Base-by-base conservation (phyloP, 2,329 filamentous ascomycete genomes). In the Sclerotiophoma versabilis region DNA sequence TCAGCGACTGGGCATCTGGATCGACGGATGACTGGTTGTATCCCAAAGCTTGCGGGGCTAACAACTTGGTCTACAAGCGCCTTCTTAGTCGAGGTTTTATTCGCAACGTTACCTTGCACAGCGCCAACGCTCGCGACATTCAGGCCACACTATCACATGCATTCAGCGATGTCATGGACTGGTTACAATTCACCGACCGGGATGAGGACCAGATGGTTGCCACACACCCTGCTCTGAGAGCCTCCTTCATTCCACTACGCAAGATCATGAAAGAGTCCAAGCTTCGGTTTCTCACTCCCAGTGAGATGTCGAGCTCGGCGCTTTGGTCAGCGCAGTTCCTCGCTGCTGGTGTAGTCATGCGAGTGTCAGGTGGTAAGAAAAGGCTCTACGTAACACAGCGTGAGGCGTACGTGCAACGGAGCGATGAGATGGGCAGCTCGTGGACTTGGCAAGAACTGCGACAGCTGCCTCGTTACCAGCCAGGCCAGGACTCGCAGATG, bases 361-460 rank as follows among this genome's bases (percentile, higher is more conserved):
- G 87, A 65, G 82, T 86, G 25, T 81, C 84, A 9, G 81, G 83
- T 20, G 79, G 79, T 8, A 74, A 79, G 58, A 86, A 87, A 57
- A 83, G 90, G 8, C 81, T 93, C 11, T 93, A 90, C 74, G 81
- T 93, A 53, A 93, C 90, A 1, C 88, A 91, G 54, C 84, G 87
- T 3, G 86, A 89, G 61, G 87, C 88, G 1, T 93, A 93, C 60
- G 76, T 90, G 2, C 90, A 93, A 66, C 83, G 86, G 57, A 72
- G 77, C 12, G 75, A 80, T 26, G 79, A 82, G 5, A 81, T 83
- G 30, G 61, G 62, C 3, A 60, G 60, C 41, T 62, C 81, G 5
- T 92, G 88, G 88, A 87, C 84, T 1, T 93, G 90, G 90, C 86
- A 87, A 62, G 82, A 81, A 38, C 73, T 93, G 9, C 83, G 86